Base-by-base conservation (phyloP, 352 stramenopile species). In the Phytophthora idaei region DNA sequence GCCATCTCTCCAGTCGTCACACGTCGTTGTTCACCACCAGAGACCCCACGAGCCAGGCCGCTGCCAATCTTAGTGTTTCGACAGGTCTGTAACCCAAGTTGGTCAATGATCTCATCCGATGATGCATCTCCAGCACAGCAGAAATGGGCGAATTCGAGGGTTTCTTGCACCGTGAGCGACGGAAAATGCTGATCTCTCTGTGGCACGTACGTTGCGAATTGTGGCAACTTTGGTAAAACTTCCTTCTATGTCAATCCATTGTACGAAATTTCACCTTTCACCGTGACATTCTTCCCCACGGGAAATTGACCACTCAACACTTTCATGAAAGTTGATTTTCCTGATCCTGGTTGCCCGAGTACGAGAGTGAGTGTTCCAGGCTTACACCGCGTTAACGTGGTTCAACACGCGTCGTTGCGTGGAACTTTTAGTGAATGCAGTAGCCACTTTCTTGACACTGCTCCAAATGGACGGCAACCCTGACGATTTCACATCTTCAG, bases 141-240 rank as follows among this genome's bases (percentile, higher is more conserved):
- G 32, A 45, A 47, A 39, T 80, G 61, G 1, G 79, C 61, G 45
- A 69, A 69, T 9, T 86, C 67, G 36, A 98, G 81, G 2, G 94
- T 98, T 64, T 98, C 93, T 32, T 88, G 63, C 0, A 98, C 94
- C 5, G 92, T 97, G 10, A 98, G 73, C 7, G 84, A 70, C 14
- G 93, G 72, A 41, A 87, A 78, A 73, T 98, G 93, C 0, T 68
- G 37, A 69, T 98, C 93, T 29, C 69, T 73, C 25, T 80, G 74
- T 27, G 64, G 73, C 17, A 80, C 63, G 44, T 78, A 80, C 0
- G 72, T 54, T 17, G 67, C 73, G 57, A 80, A 57, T 27, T 81
- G 74, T 21, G 74, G 68, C n/a, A 81, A 42, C 27, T 71, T 67
- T 4, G 59, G 63, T 0, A 59, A 31, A 5, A 80, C 9, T 3